phyloP scores from a whole-genome alignment of 352 stramenopile genomes.

The Phytophthora megakarya region DNA sequence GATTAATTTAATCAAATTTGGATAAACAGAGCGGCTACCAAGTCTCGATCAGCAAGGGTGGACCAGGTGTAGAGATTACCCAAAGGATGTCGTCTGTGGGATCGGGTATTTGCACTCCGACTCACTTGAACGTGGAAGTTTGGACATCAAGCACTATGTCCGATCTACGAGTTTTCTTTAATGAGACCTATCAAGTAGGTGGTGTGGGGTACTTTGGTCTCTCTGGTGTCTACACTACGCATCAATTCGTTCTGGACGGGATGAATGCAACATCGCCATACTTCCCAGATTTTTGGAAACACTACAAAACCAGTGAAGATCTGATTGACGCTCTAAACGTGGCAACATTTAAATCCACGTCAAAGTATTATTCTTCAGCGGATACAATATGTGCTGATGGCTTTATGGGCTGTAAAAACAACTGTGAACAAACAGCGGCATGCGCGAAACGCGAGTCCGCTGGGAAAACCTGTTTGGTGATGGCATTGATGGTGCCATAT shows the following conservation, averaged over 20 bases:
- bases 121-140: conserved; percentile 63
- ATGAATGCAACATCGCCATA: conserved; percentile 22
- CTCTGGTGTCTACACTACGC: conserved; percentile 52
- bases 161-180: conserved; percentile 42
- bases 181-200: conserved; percentile 41
- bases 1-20: background rate
- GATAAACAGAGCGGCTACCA: conserved; percentile 37
- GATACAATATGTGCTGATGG: conserved; percentile 34
- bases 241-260: conserved; percentile 32
- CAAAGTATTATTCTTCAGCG: conserved; percentile 38
- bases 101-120: conserved; percentile 49
- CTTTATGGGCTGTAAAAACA: conserved; percentile 48
- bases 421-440: conserved; percentile 47
- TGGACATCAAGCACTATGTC: conserved; percentile 48
- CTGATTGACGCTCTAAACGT: conserved; percentile 43
- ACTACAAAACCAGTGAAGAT: conserved; percentile 43
- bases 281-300: conserved; percentile 55
- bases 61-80: conserved; percentile 15
- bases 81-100: conserved; percentile 39
- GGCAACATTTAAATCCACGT: conserved; percentile 30
- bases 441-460: conserved; percentile 38
- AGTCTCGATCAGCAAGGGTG: conserved; percentile 25
- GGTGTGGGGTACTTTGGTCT: conserved; percentile 44
- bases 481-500: conserved; percentile 48
- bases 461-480: conserved; percentile 40